A percentile compares a stretch with the other conserved stretches of the same genome.
These are phyloP conservation scores for Secale cereale DNA, from an alignment of 176 grass and related monocot genomes.

Conservation along the genomic window DNA sequence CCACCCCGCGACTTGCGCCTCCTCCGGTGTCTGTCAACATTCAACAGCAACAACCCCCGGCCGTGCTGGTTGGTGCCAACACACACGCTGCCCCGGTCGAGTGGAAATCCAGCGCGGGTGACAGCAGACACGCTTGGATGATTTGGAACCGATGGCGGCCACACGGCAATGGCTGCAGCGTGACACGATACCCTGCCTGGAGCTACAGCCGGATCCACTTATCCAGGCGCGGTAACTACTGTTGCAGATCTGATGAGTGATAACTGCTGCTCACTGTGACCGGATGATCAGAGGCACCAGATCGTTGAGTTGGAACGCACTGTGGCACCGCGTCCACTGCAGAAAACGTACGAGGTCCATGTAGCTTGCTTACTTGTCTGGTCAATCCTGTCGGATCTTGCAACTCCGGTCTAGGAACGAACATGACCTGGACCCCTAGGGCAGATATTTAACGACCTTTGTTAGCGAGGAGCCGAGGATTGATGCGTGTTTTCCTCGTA, in stretches of 20 bases:
- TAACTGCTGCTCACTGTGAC: not conserved
- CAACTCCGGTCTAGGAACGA: not conserved
- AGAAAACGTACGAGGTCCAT: not conserved
- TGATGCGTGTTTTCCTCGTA: too few species aligned
- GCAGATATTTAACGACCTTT: too few species aligned
- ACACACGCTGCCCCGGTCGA: not conserved
- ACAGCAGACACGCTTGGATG: not conserved
- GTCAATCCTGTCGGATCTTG: not conserved
- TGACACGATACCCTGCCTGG: not conserved
- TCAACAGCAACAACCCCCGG: not conserved
- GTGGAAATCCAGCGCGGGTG: conserved; percentile 10
- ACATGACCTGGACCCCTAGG: too few species aligned
- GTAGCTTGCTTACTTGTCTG: not conserved
- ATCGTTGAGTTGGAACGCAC: not conserved
- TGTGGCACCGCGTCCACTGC: not conserved
- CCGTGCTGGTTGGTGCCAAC: conserved; percentile 26
- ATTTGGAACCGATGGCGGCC: not conserved
- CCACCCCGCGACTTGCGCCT: not conserved
- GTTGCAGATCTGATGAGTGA: not conserved
- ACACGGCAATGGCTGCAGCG: not conserved
- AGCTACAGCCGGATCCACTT: not conserved
- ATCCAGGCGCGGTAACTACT: not conserved
- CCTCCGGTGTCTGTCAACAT: not conserved
- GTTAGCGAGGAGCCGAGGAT: too few species aligned
- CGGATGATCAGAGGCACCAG: not conserved